Evolutionary conservation across 768 basidiomycete genomes (phyloP).

Genomic region (Erythrobasidium yunnanense): DNA sequence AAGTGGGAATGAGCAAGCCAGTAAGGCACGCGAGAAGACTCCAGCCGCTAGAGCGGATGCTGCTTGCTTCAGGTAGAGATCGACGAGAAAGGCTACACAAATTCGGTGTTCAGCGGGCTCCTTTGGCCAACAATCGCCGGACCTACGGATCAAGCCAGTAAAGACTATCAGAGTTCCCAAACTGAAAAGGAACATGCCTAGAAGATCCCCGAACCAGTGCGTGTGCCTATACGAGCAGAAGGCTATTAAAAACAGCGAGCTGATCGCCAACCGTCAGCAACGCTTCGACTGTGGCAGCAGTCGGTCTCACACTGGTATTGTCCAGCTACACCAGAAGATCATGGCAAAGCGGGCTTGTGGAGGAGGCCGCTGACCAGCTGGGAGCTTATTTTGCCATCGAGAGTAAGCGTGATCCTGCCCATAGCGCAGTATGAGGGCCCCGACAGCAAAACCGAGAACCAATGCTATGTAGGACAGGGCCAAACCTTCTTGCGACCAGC

Average conservation of each 20-base stretch:
- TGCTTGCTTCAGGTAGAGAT: slow-evolving; percentile 6
- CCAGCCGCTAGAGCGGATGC: slow-evolving; percentile 33
- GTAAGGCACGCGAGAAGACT: slow-evolving; percentile 26
- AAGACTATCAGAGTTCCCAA: slow-evolving; percentile 28
- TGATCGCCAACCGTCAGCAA: neutral
- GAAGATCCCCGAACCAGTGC: slow-evolving; percentile 30
- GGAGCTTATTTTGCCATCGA: neutral
- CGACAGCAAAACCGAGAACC: slow-evolving; percentile 30
- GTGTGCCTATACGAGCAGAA: slow-evolving; percentile 17
- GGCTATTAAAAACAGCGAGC: slow-evolving; percentile 9
- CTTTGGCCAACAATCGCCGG: neutral
- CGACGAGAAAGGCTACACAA: neutral
- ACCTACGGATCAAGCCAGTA: slow-evolving; percentile 26
- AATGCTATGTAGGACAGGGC: slow-evolving; percentile 32
- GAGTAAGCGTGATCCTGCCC: slow-evolving; percentile 12
- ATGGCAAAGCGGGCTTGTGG: slow-evolving; percentile 15
- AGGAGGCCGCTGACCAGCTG: slow-evolving; percentile 2
- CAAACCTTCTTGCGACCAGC: slow-evolving; percentile 21
- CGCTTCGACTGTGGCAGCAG: no score
- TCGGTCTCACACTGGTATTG: slow-evolving; percentile 13
- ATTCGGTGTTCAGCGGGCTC: no score
- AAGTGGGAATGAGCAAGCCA: slow-evolving; percentile 27
- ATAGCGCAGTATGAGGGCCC: slow-evolving; percentile 5
- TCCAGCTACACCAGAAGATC: slow-evolving; percentile 5
- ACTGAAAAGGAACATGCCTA: slow-evolving; percentile 30